Evolutionary conservation across 176 grass and related monocot genomes (phyloP), one percentile per base, ranked within the genome.

Genomic region (Phragmites australis): DNA sequence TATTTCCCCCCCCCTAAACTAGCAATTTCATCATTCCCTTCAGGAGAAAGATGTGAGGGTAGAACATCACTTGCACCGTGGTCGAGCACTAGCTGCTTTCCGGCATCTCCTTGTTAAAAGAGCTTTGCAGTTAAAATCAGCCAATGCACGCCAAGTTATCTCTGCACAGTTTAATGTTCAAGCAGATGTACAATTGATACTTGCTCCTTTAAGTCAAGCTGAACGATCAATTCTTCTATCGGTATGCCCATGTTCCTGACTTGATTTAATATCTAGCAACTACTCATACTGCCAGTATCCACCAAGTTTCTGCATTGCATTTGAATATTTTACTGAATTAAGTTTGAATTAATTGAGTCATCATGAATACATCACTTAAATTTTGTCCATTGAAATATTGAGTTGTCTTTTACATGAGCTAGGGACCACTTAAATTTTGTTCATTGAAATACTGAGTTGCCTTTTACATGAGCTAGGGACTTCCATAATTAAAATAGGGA

Each of bases 21-120:
- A 62, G 25, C 13, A 66, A 43, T 48, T 54, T 68, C 10, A 72
- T 74, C 43, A 43, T 44, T 73, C 27, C 3, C 13, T 77, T 84
- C 78, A 97, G 95, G 92, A 94, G 68, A 97, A 97, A 82, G 89
- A 91, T 63, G 87, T 89, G 77, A 94, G 88, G 86, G 80, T 97
- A 65, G 95, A 94, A 63, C 89, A 97, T 70, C 82, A 97, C 92
- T 87, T 97, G 77, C 88, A 93, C 80, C 87, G 83, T 88, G 92
- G 95, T 64, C 86, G 90, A 89, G 89, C 84, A 26, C 51, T 97
- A 77, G 89, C 95, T 66, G 92, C 91, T 90, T 97, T 97, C 83
- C 89, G 75, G 82, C 90, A 94, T 81, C 87, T 97, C 70, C 88
- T 97, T 85, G 80, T 73, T 77, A 87, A 87, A 90, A 89, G 95